Evolutionary conservation across 306 rosid species (phyloP).

Genomic region (Corylus heterophylla): DNA sequence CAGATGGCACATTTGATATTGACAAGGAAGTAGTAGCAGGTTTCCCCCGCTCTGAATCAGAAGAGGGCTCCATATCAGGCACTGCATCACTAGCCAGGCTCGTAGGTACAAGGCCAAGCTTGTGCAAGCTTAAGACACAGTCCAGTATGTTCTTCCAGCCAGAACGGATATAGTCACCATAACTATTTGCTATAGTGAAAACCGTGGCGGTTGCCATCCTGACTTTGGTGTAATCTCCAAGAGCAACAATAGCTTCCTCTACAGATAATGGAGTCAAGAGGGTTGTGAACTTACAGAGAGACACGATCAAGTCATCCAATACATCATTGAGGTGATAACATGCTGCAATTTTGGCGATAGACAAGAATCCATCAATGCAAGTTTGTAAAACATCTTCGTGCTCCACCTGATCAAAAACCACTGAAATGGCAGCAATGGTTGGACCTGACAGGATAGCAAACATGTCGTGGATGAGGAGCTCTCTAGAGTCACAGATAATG

Average conservation of each 20-base stretch:
- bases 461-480: slow-evolving; percentile 88
- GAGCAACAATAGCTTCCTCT: slow-evolving; percentile 86
- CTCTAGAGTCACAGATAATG: slow-evolving; percentile 79
- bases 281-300: slow-evolving; percentile 97
- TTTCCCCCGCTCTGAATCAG: slow-evolving; percentile 73
- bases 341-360: slow-evolving; percentile 93
- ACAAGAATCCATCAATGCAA: slow-evolving; percentile 89
- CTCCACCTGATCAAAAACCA: slow-evolving; percentile 94
- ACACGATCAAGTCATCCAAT: slow-evolving; percentile 92
- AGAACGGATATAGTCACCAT: slow-evolving; percentile 89
- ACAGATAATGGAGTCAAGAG: slow-evolving; percentile 77
- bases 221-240: slow-evolving; percentile 94
- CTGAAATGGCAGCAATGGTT: slow-evolving; percentile 97
- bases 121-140: slow-evolving; percentile 87
- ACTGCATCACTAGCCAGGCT: slow-evolving; percentile 97
- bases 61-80: slow-evolving; percentile 74
- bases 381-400: slow-evolving; percentile 93
- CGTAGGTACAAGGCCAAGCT: slow-evolving; percentile 94
- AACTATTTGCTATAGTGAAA: slow-evolving; percentile 92
- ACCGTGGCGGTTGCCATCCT: slow-evolving; percentile 93
- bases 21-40: slow-evolving; percentile 73
- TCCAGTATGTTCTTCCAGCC: slow-evolving; percentile 98
- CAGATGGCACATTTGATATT: slow-evolving; percentile 66
- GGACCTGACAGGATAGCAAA: slow-evolving; percentile 97
- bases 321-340: slow-evolving; percentile 98